These are phyloP conservation scores for Beauveria bassiana DNA, from an alignment of 2,329 filamentous ascomycete genomes.

Conservation along the genomic window DNA sequence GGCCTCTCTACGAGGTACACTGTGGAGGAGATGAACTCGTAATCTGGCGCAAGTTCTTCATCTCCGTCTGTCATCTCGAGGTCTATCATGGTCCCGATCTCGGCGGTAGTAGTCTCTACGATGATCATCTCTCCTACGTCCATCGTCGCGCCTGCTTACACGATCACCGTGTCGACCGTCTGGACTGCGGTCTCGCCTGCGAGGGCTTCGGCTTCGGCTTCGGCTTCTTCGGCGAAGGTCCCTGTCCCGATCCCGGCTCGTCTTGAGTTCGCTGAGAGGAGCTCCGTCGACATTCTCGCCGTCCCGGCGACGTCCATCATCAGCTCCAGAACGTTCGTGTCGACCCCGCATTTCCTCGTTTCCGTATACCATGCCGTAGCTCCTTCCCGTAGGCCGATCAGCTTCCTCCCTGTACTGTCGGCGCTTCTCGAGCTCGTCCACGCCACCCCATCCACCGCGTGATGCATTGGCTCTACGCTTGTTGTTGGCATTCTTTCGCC, in stretches of 20 bases:
- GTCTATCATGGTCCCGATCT: neutral
- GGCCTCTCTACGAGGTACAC: neutral
- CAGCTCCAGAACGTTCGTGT: constrained; percentile 33
- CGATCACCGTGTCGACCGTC: constrained; percentile 28
- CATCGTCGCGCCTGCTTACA: constrained; percentile 17
- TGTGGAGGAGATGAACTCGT: neutral
- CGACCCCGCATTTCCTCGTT: constrained; percentile 56
- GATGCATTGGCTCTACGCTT: constrained; percentile 56
- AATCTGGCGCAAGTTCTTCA: neutral
- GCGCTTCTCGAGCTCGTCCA: constrained; percentile 80
- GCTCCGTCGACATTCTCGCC: constrained; percentile 9
- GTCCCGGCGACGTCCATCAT: constrained; percentile 15
- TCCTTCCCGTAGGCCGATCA: constrained; percentile 33
- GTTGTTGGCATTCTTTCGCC: constrained; percentile 76
- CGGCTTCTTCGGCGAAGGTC: constrained; percentile 26
- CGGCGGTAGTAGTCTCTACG: constrained; percentile 1
- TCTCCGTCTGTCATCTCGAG: neutral
- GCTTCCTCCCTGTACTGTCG: constrained; percentile 76
- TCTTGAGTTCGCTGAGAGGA: neutral
- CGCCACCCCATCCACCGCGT: constrained; percentile 81
- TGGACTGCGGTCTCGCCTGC: constrained; percentile 24
- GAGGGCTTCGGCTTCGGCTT: constrained; percentile 39
- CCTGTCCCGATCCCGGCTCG: constrained; percentile 12
- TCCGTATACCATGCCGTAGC: constrained; percentile 77
- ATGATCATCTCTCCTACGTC: neutral